Evolutionary conservation across 164 flowering plant genomes (phyloP).

Genomic region (Taxillus chinensis): DNA sequence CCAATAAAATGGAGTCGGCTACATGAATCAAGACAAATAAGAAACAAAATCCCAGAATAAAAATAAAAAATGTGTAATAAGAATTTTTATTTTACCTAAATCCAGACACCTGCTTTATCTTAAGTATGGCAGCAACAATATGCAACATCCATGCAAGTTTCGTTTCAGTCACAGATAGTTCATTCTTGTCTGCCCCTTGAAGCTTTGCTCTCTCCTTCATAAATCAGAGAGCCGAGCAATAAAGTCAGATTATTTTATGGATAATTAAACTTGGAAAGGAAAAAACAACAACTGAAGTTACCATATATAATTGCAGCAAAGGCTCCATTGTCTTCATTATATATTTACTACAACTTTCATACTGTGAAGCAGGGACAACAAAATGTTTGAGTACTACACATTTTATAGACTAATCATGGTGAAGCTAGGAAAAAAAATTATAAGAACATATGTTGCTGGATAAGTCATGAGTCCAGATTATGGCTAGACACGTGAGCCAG

Average conservation of each 20-base stretch:
- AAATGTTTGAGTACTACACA: too few species aligned
- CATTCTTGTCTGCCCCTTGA: background rate
- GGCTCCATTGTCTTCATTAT: conserved; percentile 2
- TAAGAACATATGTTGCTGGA: too few species aligned
- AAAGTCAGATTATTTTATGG: background rate
- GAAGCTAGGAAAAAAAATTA: too few species aligned
- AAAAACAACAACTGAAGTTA: background rate
- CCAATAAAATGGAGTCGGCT: too few species aligned
- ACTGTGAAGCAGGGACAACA: background rate
- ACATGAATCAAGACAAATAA: too few species aligned
- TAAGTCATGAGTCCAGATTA: too few species aligned
- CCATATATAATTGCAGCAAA: conserved; percentile 1
- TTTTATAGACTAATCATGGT: too few species aligned
- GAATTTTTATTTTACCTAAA: background rate
- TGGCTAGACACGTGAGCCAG: too few species aligned
- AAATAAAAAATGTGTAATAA: background rate
- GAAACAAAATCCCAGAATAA: too few species aligned
- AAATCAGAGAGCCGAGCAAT: background rate
- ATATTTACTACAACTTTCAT: background rate
- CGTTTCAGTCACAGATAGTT: background rate
- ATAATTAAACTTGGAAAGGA: background rate
- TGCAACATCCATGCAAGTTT: conserved; percentile 3
- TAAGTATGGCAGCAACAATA: conserved; percentile 3
- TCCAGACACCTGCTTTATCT: background rate
- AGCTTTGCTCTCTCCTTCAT: background rate